phyloP scores from a whole-genome alignment of 1,284 basidiomycete genomes.

The Sparassis latifolia region DNA sequence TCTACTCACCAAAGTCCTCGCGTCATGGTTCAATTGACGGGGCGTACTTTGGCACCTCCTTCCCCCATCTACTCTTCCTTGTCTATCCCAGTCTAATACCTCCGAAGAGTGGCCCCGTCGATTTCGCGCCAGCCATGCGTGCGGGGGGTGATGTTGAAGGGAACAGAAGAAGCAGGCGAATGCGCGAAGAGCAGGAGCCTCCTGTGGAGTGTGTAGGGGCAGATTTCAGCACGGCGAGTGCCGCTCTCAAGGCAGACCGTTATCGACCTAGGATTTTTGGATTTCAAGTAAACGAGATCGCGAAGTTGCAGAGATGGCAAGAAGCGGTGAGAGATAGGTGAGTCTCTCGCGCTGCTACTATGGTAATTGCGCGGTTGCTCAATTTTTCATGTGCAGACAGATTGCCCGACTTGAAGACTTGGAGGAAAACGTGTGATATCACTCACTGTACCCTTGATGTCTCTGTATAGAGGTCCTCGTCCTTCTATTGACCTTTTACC shows the following conservation, averaged over 20 bases:
- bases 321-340: constrained; percentile 82
- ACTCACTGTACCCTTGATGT: no score
- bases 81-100: constrained; percentile 90
- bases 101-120: constrained; percentile 66
- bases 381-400: constrained; percentile 30
- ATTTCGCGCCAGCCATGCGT: constrained; percentile 27
- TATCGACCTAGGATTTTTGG: constrained; percentile 92
- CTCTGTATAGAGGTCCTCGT: no score
- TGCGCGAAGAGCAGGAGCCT: constrained; percentile 42
- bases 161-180: constrained; percentile 29
- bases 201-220: constrained; percentile 54
- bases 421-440: constrained; percentile 25
- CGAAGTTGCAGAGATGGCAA: constrained; percentile 91
- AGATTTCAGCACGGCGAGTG: constrained; percentile 65
- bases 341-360: constrained; percentile 18
- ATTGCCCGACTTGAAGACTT: constrained; percentile 39
- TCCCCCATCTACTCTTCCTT: constrained; percentile 93
- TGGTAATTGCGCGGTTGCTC: neutral
- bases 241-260: constrained; percentile 82
- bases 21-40: constrained; percentile 94
- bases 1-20: constrained; percentile 92
- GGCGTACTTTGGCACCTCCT: constrained; percentile 95
- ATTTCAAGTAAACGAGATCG: constrained; percentile 89
- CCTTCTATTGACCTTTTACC: no score
- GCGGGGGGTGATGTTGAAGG: constrained; percentile 17